Evolutionary conservation across 2,329 filamentous ascomycete genomes (phyloP), one percentile per base, ranked within the genome.

Genomic region (Berkeleyomyces rouxiae): DNA sequence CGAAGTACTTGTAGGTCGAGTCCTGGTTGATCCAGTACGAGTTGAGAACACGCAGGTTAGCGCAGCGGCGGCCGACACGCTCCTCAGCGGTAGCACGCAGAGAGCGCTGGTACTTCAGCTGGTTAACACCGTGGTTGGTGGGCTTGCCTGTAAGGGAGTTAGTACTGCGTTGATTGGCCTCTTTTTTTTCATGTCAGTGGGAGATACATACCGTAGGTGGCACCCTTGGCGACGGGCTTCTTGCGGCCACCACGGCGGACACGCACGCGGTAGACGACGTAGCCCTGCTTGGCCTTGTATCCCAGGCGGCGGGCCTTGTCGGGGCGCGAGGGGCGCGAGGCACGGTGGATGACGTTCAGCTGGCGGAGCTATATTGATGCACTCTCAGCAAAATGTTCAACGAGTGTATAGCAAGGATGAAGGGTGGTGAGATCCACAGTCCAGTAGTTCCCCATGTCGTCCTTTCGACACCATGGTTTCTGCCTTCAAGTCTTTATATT

Each of bases 21-120:
- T 99, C 93, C 85, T 97, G 90, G 88, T 99, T 99, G 84, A 99
- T 90, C 95, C 95, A 99, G 91, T 99, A 99, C 68, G 92, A 97
- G 88, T 99, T 99, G 75, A 99, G 88, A 75, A 99, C 93, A 76
- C 93, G 90, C 78, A 99, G 81, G 82, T 99, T 99, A 80, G 91
- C 90, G 83, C 91, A 96, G 77, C 92, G 91, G 79, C 91, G 91
- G 75, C 95, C 93, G 76, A 99, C 92, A 88, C 93, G 93, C 87
- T 99, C 93, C 84, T 99, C 95, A 73, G 95, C 95, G 72, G 93
- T 99, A 73, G 92, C 84, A 79, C 87, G 88, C 77, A 97, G 91
- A 70, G 93, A 97, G 78, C 92, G 90, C 86, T 99, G 95, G 88
- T 97, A 99, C 86, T 99, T 99, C 77, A 99, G 90, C 85, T 99